phyloP scores from a whole-genome alignment of 805 yeast genomes.

The Tetrapisispora iriomotensis region DNA sequence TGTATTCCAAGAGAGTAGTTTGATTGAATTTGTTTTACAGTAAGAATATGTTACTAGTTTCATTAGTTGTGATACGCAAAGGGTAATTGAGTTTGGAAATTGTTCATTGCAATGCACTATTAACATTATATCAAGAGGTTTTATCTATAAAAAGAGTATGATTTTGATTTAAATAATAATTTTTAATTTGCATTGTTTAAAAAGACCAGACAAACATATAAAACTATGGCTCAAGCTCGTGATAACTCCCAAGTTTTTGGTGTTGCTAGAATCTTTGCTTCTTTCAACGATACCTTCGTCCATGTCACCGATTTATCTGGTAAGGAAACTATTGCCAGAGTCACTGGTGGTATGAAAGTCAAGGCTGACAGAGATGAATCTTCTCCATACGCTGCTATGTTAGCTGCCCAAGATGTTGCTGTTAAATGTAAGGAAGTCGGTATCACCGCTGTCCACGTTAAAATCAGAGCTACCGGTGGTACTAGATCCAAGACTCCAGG shows the following conservation, averaged over 20 bases:
- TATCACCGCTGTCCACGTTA: slow-evolving; percentile 98
- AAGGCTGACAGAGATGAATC: slow-evolving; percentile 99
- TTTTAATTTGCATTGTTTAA: background rate
- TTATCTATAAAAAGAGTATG: no score
- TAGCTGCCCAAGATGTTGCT: slow-evolving; percentile 99
- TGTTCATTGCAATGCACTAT: no score
- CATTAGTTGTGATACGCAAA: no score
- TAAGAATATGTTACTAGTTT: no score
- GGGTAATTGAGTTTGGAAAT: no score
- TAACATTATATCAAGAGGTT: no score
- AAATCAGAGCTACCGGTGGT: slow-evolving; percentile 99
- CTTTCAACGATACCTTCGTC: slow-evolving; percentile 99
- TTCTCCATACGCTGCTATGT: slow-evolving; percentile 96
- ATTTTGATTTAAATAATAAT: no score
- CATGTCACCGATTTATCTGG: slow-evolving; percentile 99
- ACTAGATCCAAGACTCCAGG: slow-evolving; percentile 99
- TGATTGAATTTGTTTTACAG: no score
- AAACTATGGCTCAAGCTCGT: slow-evolving; percentile 37
- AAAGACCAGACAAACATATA: background rate
- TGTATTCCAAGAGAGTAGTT: no score
- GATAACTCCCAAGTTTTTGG: slow-evolving; percentile 99
- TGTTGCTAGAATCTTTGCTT: slow-evolving; percentile 99
- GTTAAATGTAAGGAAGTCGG: slow-evolving; percentile 99
- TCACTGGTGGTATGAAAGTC: slow-evolving; percentile 99
- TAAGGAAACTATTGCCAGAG: slow-evolving; percentile 99